Evolutionary conservation across 371 early-diverging fungal species (phyloP), one percentile per base, ranked within the genome.

Genomic region (Umbelopsis sp.): DNA sequence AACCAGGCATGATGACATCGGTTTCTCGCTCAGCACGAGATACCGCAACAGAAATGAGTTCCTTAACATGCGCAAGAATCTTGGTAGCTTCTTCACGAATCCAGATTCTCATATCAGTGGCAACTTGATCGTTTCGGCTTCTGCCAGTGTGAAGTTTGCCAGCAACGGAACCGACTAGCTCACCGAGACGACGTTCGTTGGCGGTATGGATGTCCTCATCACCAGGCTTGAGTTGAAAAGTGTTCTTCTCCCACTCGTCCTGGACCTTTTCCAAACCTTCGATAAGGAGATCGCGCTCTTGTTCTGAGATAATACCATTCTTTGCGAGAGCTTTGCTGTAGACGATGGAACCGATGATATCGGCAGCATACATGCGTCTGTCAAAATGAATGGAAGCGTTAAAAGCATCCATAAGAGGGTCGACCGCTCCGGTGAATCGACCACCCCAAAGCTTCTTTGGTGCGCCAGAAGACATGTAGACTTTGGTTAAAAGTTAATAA

Each of bases 141-240:
- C 99, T 89, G 20, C 99, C 99, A 4, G 99, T 98, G 78, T 98
- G 99, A 57, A 98, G 90, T 75, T 97, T 97, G 57, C 98, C 98
- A 38, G 96, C 96, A 25, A 96, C 90, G 9, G 90, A 70, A 7
- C 99, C 99, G 53, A 98, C 88, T 35, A 97, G 66, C 80, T 98
- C 99, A 53, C 93, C 94, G 32, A 98, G 83, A 35, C 99, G 89
- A 65, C 99, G 91, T 74, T 98, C 99, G 73, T 97, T 97, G 51
- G 99, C 99, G 2, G 97, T 96, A 77, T 98, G 99, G 73, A 98
- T 97, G 81, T 98, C 99, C 78, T 98, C 99, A 79, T 98, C 99
- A 9, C 92, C 90, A 1, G 88, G 80, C 71, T 87, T 77, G 66
- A 94, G 83, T 38, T 73, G 86, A 79, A 98, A 97, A n/a, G 75